phyloP scores from a whole-genome alignment of 345 rosid genomes.

The Arabidopsis suecica region DNA sequence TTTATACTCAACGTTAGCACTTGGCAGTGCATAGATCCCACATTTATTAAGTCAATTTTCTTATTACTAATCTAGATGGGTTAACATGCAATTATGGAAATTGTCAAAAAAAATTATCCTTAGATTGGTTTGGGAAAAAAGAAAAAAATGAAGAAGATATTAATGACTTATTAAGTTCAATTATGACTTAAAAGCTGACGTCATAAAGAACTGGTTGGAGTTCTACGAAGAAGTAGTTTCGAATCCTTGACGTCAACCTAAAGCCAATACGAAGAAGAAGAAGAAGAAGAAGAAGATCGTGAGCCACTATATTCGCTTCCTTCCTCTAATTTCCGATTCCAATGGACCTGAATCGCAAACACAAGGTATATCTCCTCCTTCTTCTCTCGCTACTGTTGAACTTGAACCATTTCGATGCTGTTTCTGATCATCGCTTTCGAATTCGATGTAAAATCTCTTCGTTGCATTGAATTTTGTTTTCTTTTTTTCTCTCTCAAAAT shows the following conservation, averaged over 20 bases:
- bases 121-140: too few species aligned
- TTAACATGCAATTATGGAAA: too few species aligned
- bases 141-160: background rate
- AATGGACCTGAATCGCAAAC: slow-evolving; percentile 76
- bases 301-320: slow-evolving; percentile 2
- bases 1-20: too few species aligned
- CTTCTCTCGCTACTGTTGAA: background rate
- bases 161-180: background rate
- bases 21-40: too few species aligned
- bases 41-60: too few species aligned
- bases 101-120: too few species aligned
- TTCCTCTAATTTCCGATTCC: slow-evolving; percentile 1
- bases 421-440: slow-evolving; percentile 25
- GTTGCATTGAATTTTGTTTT: background rate
- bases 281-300: slow-evolving; percentile 20
- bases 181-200: slow-evolving; percentile 16
- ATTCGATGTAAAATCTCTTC: background rate
- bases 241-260: slow-evolving; percentile 28
- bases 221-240: slow-evolving; percentile 9
- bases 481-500: background rate
- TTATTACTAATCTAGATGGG: too few species aligned
- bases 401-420: background rate
- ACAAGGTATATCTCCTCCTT: slow-evolving; percentile 55
- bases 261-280: slow-evolving; percentile 13
- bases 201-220: slow-evolving; percentile 26